Percentiles rank a stretch among this genome's conserved stretches.
Conservation (phyloP, 2,329 filamentous ascomycete genomes). For the Cordyceps fumosorosea region DNA sequence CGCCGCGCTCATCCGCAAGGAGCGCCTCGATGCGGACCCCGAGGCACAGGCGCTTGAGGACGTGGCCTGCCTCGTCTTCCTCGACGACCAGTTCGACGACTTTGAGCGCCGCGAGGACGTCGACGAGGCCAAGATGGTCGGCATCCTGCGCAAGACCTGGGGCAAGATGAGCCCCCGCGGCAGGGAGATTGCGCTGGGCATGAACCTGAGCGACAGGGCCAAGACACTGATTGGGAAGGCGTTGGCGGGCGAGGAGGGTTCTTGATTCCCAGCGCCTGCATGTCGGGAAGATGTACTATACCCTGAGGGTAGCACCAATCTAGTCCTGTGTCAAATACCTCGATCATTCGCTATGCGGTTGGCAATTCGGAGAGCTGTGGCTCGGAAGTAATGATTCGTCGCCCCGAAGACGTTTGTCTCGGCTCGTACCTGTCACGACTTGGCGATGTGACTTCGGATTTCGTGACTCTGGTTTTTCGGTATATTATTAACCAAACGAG, state of each 20-base stretch:
- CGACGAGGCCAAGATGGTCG: constrained; percentile 71
- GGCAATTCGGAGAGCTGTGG: not conserved
- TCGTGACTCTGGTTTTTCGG: not conserved
- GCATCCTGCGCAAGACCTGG: constrained; percentile 68
- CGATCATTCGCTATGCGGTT: not conserved
- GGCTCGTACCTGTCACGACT: not conserved
- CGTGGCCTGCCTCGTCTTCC: constrained; percentile 78
- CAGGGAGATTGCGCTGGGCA: constrained; percentile 55
- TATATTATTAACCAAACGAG: not conserved
- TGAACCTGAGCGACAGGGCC: constrained; percentile 58
- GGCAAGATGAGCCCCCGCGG: constrained; percentile 64
- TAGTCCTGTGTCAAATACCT: not conserved
- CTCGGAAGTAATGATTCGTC: not conserved
- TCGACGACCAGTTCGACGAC: constrained; percentile 78
- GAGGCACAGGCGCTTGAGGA: constrained; percentile 77
- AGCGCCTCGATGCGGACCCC: constrained; percentile 52
- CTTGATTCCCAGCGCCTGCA: not conserved
- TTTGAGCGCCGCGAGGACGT: constrained; percentile 61
- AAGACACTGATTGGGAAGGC: constrained; percentile 58
- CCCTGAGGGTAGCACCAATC: not conserved
- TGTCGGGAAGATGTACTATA: not conserved
- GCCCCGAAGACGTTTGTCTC: not conserved
- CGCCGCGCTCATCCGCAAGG: constrained; percentile 70
- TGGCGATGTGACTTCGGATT: not conserved
- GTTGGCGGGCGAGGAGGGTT: constrained; percentile 28